These are phyloP conservation scores for Lachancea dasiensis DNA, from an alignment of 805 yeast genomes.

Conservation along the genomic window DNA sequence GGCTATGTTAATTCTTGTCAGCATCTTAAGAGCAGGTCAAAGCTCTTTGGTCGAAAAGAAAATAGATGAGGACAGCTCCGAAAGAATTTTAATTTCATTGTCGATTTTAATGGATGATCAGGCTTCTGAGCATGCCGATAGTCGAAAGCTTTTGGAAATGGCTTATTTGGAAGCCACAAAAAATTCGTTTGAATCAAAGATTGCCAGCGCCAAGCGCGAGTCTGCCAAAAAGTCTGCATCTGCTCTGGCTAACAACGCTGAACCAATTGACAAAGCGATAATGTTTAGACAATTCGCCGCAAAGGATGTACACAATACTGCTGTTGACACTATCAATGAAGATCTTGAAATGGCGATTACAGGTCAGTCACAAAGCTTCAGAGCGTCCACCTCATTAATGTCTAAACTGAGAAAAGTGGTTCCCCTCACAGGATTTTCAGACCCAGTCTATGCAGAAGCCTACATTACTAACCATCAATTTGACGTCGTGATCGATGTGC, in stretches of 20 bases:
- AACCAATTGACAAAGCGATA: conserved; percentile 73
- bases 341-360: conserved; percentile 53
- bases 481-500: conserved; percentile 89
- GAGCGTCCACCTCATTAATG: conserved; percentile 52
- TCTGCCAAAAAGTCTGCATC: conserved; percentile 51
- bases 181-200: conserved; percentile 71
- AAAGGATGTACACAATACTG: conserved; percentile 33
- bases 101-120: conserved; percentile 61
- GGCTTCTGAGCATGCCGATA: conserved; percentile 39
- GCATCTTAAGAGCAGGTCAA: conserved; percentile 83
- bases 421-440: conserved; percentile 96
- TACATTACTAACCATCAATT: conserved; percentile 93
- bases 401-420: conserved; percentile 84
- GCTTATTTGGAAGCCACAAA: conserved; percentile 87
- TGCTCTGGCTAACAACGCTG: conserved; percentile 55
- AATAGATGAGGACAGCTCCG: conserved; percentile 96
- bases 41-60: conserved; percentile 59
- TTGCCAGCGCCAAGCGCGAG: conserved; percentile 53
- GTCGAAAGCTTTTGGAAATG: conserved; percentile 40
- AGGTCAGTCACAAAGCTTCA: conserved; percentile 37
- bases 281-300: conserved; percentile 71
- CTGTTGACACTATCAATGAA: conserved; percentile 45
- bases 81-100: conserved; percentile 84
- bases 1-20: conserved; percentile 87
- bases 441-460: conserved; percentile 97